Conservation (phyloP, 352 stramenopile species). For the Phytophthora rubi region DNA sequence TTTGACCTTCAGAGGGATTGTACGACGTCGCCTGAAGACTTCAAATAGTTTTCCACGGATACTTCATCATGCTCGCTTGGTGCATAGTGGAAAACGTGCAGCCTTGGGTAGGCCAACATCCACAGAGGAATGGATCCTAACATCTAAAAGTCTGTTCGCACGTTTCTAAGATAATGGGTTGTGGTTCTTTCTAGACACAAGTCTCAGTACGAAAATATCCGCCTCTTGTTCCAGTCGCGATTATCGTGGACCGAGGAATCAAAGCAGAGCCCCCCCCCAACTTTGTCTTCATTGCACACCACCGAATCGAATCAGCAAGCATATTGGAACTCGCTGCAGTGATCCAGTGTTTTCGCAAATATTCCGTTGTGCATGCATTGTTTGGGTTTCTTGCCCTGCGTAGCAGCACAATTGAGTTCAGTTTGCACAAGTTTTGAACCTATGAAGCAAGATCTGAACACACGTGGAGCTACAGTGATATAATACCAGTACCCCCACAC, state of each 20-base stretch:
- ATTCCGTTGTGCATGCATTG: too few species aligned
- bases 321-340: too few species aligned
- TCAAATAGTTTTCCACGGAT: not conserved
- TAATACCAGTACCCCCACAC: not conserved
- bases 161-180: too few species aligned
- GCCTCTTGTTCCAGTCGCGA: not conserved
- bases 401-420: not conserved
- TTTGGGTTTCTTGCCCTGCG: not conserved
- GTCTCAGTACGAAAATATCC: not conserved
- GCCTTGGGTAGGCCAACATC: too few species aligned
- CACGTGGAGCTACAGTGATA: not conserved
- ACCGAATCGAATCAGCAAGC: too few species aligned
- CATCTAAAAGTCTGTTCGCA: too few species aligned
- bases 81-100: too few species aligned
- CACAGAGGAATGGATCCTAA: too few species aligned
- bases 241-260: not conserved
- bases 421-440: not conserved
- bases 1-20: slow-evolving; percentile 19
- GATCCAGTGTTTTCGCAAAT: too few species aligned
- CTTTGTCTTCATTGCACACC: too few species aligned
- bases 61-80: not conserved
- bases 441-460: not conserved
- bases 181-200: too few species aligned
- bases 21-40: not conserved
- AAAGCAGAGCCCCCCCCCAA: not conserved